Percentiles rank a stretch among this genome's conserved stretches.
These are phyloP conservation scores for Sistotremastrum suecicum DNA, from an alignment of 768 basidiomycete genomes.

Conservation along the genomic window DNA sequence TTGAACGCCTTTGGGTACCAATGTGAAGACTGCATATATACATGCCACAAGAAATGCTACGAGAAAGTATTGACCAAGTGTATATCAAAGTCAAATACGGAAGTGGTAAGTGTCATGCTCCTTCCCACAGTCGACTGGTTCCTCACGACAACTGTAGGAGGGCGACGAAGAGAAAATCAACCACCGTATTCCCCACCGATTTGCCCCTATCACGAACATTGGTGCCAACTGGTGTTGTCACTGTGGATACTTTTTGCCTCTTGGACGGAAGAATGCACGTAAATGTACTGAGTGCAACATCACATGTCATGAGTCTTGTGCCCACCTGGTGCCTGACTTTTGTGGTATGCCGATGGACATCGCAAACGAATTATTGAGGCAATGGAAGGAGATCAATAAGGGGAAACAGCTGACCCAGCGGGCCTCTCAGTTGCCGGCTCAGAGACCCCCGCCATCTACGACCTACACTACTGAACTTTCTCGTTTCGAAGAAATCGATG, in stretches of 20 bases:
- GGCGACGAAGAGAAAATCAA: constrained; percentile 98
- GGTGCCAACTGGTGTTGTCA: constrained; percentile 99
- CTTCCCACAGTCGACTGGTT: neutral
- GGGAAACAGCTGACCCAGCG: constrained; percentile 25
- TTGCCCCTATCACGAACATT: constrained; percentile 92
- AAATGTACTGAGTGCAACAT: constrained; percentile 93
- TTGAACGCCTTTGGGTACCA: constrained; percentile 97
- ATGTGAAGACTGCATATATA: constrained; percentile 98
- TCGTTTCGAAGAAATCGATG: too few species aligned
- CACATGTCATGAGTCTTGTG: constrained; percentile 94
- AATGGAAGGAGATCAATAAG: constrained; percentile 85
- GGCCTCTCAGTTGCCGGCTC: constrained; percentile 21
- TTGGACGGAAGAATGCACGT: constrained; percentile 92
- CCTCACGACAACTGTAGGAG: constrained; percentile 35
- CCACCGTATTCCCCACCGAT: constrained; percentile 97
- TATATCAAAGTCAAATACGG: constrained; percentile 91
- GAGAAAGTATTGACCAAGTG: constrained; percentile 99
- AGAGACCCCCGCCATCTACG: constrained; percentile 16
- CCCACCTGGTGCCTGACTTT: constrained; percentile 97
- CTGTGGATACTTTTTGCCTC: constrained; percentile 94
- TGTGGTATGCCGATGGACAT: constrained; percentile 99
- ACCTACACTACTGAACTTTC: constrained; percentile 2
- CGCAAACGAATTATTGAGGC: constrained; percentile 81
- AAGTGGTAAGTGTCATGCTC: constrained; percentile 40
- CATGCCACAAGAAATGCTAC: constrained; percentile 98